These are phyloP conservation scores for Skeletonema costatum DNA, from an alignment of 108 stramenopile genomes.

Conservation along the genomic window DNA sequence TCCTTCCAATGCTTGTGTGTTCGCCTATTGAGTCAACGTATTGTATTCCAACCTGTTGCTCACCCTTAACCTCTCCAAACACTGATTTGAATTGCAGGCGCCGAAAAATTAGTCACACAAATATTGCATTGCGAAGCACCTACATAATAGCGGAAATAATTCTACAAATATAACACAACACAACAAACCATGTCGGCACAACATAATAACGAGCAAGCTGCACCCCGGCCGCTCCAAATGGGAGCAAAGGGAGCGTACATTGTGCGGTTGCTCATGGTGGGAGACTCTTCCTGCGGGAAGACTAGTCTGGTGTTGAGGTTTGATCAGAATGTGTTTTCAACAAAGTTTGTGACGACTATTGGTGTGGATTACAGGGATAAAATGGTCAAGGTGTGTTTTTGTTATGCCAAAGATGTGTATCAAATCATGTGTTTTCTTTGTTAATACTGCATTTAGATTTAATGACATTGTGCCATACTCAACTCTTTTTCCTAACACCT, in stretches of 20 bases:
- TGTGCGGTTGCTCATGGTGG: conserved; percentile 89
- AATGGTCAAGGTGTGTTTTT: conserved; percentile 79
- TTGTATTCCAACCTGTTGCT: neutral
- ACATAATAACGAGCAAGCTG: conserved; percentile 8
- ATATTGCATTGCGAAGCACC: neutral
- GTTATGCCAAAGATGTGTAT: neutral
- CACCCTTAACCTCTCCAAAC: neutral
- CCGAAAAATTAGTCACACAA: neutral
- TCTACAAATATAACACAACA: neutral
- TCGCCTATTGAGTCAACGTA: neutral
- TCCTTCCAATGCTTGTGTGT: neutral
- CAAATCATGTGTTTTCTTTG: neutral
- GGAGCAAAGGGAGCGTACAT: conserved; percentile 92
- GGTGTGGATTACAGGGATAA: conserved; percentile 96
- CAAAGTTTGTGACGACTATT: conserved; percentile 94
- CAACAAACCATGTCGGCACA: neutral
- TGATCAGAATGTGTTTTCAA: conserved; percentile 92
- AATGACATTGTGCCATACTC: neutral
- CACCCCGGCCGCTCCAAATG: conserved; percentile 87
- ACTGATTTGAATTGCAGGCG: neutral
- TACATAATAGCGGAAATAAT: neutral
- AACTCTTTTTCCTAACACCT: neutral
- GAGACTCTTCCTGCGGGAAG: conserved; percentile 89
- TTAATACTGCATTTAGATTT: neutral
- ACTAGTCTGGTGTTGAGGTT: conserved; percentile 87